Evolutionary conservation across 768 basidiomycete genomes (phyloP), one percentile per base, ranked within the genome.

Genomic region (Leccinum variicolor): DNA sequence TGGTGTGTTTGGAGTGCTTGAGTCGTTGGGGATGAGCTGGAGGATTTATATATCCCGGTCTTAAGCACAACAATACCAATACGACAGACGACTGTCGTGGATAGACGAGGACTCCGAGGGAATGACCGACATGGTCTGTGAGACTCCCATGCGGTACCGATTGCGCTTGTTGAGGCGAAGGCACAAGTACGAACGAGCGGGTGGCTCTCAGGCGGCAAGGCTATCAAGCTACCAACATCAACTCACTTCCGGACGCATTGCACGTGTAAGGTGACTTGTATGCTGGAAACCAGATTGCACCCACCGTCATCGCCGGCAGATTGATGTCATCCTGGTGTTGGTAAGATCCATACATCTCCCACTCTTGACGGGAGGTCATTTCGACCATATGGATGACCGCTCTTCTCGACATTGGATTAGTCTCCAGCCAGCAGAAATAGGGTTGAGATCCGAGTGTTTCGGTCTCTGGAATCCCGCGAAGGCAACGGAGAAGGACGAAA

Each of bases 31-130:
- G 46, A 29, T 21, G 19, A 31, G 25, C 23, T 23, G 23, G 23
- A 23, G 19, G 57, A 43, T 56, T 64, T 59, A 57, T 57, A 57
- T 63, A 64, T 43, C 53, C 54, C 11, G 21, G 14, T 25, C n/a
- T 4, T 34, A 23, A 47, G 43, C 23, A 43, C 17, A 19, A 15
- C 43, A 19, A 54, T 15, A 0, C 11, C 21, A 39, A 53, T 45
- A 45, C 19, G 41, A 13, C 3, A 0, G 0, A n/a, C 25, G 13
- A 13, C 2, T 14, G n/a, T 15, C n/a, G 3, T 25, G 19, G 48
- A 56, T 39, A 7, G 15, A 57, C 54, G 43, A 48, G 59, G 26
- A 57, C 39, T 57, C 45, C 31, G 51, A 62, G 54, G 54, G 26
- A 52, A 11, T 46, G 1, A 43, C 19, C 10, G 25, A 34, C n/a